phyloP scores from a whole-genome alignment of 495 filamentous ascomycete genomes.

The Cudoniella acicularis region DNA sequence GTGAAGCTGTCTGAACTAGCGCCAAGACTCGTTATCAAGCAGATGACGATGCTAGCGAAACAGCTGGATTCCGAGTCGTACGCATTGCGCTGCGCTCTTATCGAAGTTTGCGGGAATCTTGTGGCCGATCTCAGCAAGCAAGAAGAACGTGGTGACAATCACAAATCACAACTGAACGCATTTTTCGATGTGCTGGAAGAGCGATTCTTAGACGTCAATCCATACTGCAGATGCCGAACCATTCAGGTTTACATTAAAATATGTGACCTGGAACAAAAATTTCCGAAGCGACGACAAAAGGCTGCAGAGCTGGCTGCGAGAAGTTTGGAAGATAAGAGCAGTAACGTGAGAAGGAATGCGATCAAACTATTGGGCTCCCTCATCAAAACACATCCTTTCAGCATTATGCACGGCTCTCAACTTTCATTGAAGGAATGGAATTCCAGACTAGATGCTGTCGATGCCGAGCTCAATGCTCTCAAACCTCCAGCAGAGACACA shows the following conservation, averaged over 20 bases:
- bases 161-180: slow-evolving; percentile 88
- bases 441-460: slow-evolving; percentile 69
- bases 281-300: slow-evolving; percentile 83
- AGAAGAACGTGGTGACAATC: slow-evolving; percentile 83
- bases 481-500: slow-evolving; percentile 72
- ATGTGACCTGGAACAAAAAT: slow-evolving; percentile 90
- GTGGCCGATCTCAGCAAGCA: slow-evolving; percentile 86
- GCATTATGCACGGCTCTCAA: slow-evolving; percentile 84
- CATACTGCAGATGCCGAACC: slow-evolving; percentile 87
- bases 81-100: slow-evolving; percentile 85
- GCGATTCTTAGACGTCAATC: slow-evolving; percentile 93
- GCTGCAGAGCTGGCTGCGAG: slow-evolving; percentile 80
- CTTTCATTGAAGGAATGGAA: slow-evolving; percentile 83
- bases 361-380: slow-evolving; percentile 87
- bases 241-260: slow-evolving; percentile 92
- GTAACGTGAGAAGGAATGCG: slow-evolving; percentile 90
- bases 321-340: slow-evolving; percentile 96
- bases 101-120: slow-evolving; percentile 98
- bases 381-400: slow-evolving; percentile 90
- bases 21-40: slow-evolving; percentile 90
- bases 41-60: slow-evolving; percentile 91
- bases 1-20: slow-evolving; percentile 93
- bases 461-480: slow-evolving; percentile 74
- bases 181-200: slow-evolving; percentile 97
- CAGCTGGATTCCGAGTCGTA: slow-evolving; percentile 96